phyloP scores from a whole-genome alignment of 1,284 basidiomycete genomes.

The Neotropicomus parvogracilis region DNA sequence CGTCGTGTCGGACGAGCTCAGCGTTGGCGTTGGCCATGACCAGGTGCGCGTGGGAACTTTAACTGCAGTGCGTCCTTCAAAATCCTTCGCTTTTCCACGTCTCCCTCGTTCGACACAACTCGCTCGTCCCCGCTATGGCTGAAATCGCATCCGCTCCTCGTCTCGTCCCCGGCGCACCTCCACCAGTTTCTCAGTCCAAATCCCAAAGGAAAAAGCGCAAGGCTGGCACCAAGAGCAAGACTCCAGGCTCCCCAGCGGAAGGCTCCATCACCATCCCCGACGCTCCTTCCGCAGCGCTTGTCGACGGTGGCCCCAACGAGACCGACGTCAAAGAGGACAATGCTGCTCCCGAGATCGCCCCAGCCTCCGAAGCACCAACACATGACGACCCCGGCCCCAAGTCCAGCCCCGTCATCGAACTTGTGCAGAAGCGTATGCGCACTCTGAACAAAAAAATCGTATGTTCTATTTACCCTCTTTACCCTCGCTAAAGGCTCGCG shows the following conservation, averaged over 20 bases:
- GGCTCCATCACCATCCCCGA: slow-evolving; percentile 43
- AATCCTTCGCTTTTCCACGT: slow-evolving; percentile 11
- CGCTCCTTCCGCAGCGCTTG: slow-evolving; percentile 43
- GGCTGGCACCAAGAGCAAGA: slow-evolving; percentile 41
- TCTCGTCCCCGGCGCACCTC: slow-evolving; percentile 70
- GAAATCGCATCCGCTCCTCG: slow-evolving; percentile 45
- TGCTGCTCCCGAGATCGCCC: slow-evolving; percentile 46
- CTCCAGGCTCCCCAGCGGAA: slow-evolving; percentile 36
- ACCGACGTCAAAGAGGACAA: slow-evolving; percentile 48
- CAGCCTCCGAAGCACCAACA: slow-evolving; percentile 41
- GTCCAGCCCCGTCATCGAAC: slow-evolving; percentile 67
- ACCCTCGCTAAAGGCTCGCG: slow-evolving; percentile 2
- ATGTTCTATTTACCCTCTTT: slow-evolving; percentile 32
- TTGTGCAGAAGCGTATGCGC: slow-evolving; percentile 74
- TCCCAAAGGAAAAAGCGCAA: slow-evolving; percentile 70
- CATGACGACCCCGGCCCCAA: slow-evolving; percentile 46
- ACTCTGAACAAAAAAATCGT: slow-evolving; percentile 81
- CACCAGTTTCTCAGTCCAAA: slow-evolving; percentile 53
- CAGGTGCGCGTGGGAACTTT: slow-evolving; percentile 23
- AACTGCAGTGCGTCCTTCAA: slow-evolving; percentile 14
- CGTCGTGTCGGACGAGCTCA: slow-evolving; percentile 41
- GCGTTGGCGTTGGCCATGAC: slow-evolving; percentile 15
- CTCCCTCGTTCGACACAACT: slow-evolving; percentile 1
- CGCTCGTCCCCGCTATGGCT: slow-evolving; percentile 40
- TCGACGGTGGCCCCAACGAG: slow-evolving; percentile 50